Evolutionary conservation across 352 stramenopile genomes (phyloP), one percentile per base, ranked within the genome.

Genomic region (Globisporangium paddicum): DNA sequence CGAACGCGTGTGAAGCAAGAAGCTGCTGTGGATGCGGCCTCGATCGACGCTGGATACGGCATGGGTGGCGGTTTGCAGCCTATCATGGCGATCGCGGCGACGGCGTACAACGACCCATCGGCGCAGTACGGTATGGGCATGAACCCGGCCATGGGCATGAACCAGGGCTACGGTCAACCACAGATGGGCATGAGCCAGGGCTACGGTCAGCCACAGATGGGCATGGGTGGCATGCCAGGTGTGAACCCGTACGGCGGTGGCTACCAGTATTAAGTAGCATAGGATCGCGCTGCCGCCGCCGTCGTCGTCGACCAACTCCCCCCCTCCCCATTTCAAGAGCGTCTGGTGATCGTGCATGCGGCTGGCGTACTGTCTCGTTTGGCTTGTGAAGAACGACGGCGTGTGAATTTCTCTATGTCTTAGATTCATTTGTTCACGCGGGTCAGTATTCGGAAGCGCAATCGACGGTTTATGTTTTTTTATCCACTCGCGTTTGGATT

Each of bases 1-100:
- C 86, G 89, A 68, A 97, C 88, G 28, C 79, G 82, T 67, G 77
- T 82, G 55, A 81, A 89, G 67, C 80, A 93, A 58, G 81, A 95
- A 49, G 67, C 87, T 18, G 70, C 82, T 40, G 72, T 74, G 13
- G 82, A 89, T 28, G 67, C 70, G n/a, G 55, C 76, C 2, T 59
- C 75, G 32, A 72, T 93, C 0, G 83, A 95, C 59, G 72, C 82
- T 2, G 72, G 67, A 3, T 93, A 90, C 51, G 80, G 74, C 38
- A 91, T 95, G 83, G 82, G 75, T 8, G 81, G 77, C 46, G 81
- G 77, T 50, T 75, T 93, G 71, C 77, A 90, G 63, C 86, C 82
- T 18, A 84, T 95, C 52, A 77, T 95, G 68, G 71, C 76, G 55
- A 92, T 95, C 25, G 86, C 86, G 14, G 78, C 83, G 34, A 93